Evolutionary conservation across 257 asterid species (phyloP), one percentile per base, ranked within the genome.

Genomic region (Nicotiana sylvestris): DNA sequence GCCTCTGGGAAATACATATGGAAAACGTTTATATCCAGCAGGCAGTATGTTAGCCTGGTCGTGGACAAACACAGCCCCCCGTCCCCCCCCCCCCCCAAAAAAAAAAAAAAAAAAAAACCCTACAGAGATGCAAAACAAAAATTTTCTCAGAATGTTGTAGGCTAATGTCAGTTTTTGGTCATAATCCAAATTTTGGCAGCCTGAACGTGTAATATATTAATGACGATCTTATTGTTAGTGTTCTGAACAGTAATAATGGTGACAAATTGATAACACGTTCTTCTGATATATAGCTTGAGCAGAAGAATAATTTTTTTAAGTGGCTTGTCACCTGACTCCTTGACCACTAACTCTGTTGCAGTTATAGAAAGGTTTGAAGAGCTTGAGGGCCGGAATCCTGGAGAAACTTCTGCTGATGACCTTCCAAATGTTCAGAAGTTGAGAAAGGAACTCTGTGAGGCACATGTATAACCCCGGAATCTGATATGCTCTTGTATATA

Each of bases 301-400:
- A 3, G 35, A 39, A 17, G 33, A 43, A 72, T 72, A 21, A 6
- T 72, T 72, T 21, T 5, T 46, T 49, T 25, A 72, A 25, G 79
- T 79, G 78, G 17, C 78, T 64, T 85, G 70, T 76, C 61, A 30
- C 57, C 27, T 18, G 65, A 64, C 68, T 39, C 76, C 65, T 33
- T 15, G 78, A 51, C 62, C 25, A 66, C 33, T 0, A 65, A 43
- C 78, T 82, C 82, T 76, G 16, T 81, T 82, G 78, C 91, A 96
- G 99, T 96, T 76, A 78, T 96, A 64, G 98, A 96, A 88, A 93
- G 88, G 88, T 92, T 90, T 88, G 99, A 96, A 89, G 97, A 90
- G 85, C 88, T 74, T 80, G 94, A 92, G 86, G 91, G 90, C 64
- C 91, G 92, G 80, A 83, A 62, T 76, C 92, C 97, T 82, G 97